Evolutionary conservation across 1,139 yeast species (phyloP), one percentile per base, ranked within the genome.

Genomic region (Blastobotrys serpentis): DNA sequence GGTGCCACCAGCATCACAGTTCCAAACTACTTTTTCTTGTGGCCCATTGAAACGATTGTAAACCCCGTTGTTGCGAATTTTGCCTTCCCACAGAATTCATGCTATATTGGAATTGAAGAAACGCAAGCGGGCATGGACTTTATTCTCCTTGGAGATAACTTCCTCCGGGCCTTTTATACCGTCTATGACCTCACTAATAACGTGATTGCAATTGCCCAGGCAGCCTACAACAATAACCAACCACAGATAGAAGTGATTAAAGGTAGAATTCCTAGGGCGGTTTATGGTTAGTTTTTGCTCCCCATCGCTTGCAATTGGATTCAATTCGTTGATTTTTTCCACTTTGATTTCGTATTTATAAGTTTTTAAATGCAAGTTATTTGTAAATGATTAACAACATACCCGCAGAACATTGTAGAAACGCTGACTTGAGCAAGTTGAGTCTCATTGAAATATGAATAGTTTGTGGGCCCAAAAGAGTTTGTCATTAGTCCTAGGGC

Each of bases 131-230:
- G 63, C 22, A 64, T 65, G 62, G 60, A 62, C 56, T 67, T 61
- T 49, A 45, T 59, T 21, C 54, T 67, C 23, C 52, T 67, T 33
- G 84, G 84, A 5, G 84, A 79, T 62, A 76, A 77, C 56, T 64
- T 79, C 49, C 67, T 80, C 56, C 70, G 82, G 48, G 70, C 71
- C 51, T 77, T 78, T 51, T 80, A 80, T 61, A 66, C 75, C 26
- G 84, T 79, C 5, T 79, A 73, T 57, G 81, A 80, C 59, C 67
- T 79, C 52, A 79, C 77, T 21, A 76, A 72, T 59, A 67, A 65
- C 47, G 72, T 75, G 52, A 71, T 80, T 38, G 77, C 80, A 3
- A 54, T 80, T 43, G 84, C 81, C 2, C 81, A 73, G 55, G 76
- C 71, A n/a, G 66, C 64, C 44, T 56, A 59, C 34, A 51, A 54